Evolutionary conservation across 108 stramenopile genomes (phyloP), one percentile per base, ranked within the genome.

Genomic region (Cyclotella atomus): DNA sequence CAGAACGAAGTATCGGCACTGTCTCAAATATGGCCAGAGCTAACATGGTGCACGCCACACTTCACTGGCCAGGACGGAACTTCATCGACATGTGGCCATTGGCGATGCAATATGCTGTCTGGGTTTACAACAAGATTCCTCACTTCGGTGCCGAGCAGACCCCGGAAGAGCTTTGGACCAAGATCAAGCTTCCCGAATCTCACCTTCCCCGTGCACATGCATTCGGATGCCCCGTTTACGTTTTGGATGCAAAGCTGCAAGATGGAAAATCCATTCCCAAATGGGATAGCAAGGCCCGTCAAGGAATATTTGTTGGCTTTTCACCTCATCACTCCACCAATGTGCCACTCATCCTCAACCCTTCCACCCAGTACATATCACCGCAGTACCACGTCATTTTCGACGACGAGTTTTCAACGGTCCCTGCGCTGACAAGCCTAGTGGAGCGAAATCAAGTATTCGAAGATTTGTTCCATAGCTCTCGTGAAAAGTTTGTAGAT

Each of bases 1-100:
- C 84, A 14, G 87, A 88, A 38, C 34, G 75, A 0, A 72, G 67
- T 28, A 82, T 84, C 34, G 68, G 68, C 35, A 85, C 80, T 0
- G 70, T 83, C 4, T 38, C 59, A 15, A 21, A 55, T 12, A 60
- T 15, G 68, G 84, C 87, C 36, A 41, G 83, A 1, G 56, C 83
- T 0, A 79, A 79, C 70, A 52, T 88, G 70, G 21, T 83, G 20
- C 88, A 88, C 62, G 38, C 56, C 36, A 20, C 38, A 1, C 45
- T 85, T 19, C 80, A 75, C 38, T 85, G 85, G 85, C 84, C 87
- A n/a, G 59, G 81, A 1, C 38, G 70, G 21, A 34, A 50, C 29
- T 8, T 28, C 15, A 44, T 62, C 2, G 32, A 78, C 15, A 54
- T 88, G 0, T 88, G 87, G 87, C 83, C 84, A 0, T 69, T 78